Base-by-base conservation (phyloP, 331 rosid species). In the Prunus yedoensis region DNA sequence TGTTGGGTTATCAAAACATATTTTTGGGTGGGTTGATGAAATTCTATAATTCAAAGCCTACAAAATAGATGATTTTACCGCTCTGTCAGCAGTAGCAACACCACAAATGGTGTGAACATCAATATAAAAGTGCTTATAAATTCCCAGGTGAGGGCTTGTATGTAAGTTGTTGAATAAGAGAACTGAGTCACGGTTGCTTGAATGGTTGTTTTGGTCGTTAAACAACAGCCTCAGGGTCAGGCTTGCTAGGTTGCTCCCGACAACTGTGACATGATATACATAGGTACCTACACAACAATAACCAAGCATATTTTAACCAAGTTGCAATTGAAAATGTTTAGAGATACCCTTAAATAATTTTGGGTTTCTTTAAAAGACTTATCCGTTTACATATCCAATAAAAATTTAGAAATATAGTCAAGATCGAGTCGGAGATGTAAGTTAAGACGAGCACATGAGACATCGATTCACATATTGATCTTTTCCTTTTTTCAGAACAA, bases 31-130 rank as follows among this genome's bases (percentile, higher is more conserved):
- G 28, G 28, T 27, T n/a, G n/a, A n/a, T n/a, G n/a, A n/a, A n/a
- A n/a, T n/a, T 27, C 28, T 27, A 27, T 27, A 27, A 27, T 27
- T 27, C 28, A 27, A 27, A 27, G 28, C 28, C 28, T 27, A 27
- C 32, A 69, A 46, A 47, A 16, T 28, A 13, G 63, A 71, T 30
- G 38, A 67, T 47, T 5, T 8, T 85, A 83, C 86, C 70, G 84
- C 87, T 77, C 87, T 86, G 43, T 81, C 74, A 79, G 85, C 85
- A 59, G 88, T 83, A 68, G 85, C 82, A 38, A 74, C 87, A 56
- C 83, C 88, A 14, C 84, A 83, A 76, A 85, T 87, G 61, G n/a
- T n/a, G 84, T 85, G 79, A 87, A 70, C 83, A 81, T 73, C n/a
- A 83, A 51, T 49, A 78, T 73, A 66, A 68, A 83, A 41, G 91